Conservation (phyloP, 805 yeast genomes). For the Candida adriatica region DNA sequence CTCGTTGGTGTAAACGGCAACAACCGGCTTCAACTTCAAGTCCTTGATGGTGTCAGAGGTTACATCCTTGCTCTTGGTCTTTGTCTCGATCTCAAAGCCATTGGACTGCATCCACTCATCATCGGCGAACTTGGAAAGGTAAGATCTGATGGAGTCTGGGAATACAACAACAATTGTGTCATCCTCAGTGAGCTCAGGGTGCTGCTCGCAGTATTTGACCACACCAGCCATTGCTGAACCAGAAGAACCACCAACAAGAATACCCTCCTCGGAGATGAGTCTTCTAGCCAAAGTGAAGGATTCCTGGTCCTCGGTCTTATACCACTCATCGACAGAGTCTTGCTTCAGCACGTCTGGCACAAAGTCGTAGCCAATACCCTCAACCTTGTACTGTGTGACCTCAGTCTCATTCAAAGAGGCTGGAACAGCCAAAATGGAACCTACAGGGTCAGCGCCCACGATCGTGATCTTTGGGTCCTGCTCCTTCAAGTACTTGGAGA, state of each 20-base stretch:
- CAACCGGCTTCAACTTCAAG: slow-evolving; percentile 72
- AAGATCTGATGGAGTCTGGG: slow-evolving; percentile 85
- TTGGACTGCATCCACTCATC: slow-evolving; percentile 86
- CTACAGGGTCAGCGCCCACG: slow-evolving; percentile 81
- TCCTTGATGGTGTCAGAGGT: slow-evolving; percentile 57
- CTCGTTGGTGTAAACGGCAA: slow-evolving; percentile 57
- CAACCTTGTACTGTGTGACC: slow-evolving; percentile 62
- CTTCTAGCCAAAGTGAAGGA: slow-evolving; percentile 77
- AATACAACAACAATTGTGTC: slow-evolving; percentile 73
- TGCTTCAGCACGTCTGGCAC: slow-evolving; percentile 76
- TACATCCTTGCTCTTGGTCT: slow-evolving; percentile 36
- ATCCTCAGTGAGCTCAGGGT: slow-evolving; percentile 55
- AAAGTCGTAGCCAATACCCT: slow-evolving; percentile 89
- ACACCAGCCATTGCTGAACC: slow-evolving; percentile 82
- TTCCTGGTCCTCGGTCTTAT: slow-evolving; percentile 79
- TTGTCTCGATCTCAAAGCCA: slow-evolving; percentile 53
- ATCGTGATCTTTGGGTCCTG: slow-evolving; percentile 54
- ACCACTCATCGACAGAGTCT: slow-evolving; percentile 64
- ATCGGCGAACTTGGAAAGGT: slow-evolving; percentile 80
- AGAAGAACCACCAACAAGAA: slow-evolving; percentile 84
- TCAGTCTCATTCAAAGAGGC: slow-evolving; percentile 56
- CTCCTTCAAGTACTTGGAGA: slow-evolving; percentile 68
- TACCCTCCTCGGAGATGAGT: slow-evolving; percentile 78
- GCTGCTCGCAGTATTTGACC: slow-evolving; percentile 56
- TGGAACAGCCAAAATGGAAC: slow-evolving; percentile 79